Base-by-base conservation (phyloP, 1,284 basidiomycete species). In the Boletellus deceptivus region DNA sequence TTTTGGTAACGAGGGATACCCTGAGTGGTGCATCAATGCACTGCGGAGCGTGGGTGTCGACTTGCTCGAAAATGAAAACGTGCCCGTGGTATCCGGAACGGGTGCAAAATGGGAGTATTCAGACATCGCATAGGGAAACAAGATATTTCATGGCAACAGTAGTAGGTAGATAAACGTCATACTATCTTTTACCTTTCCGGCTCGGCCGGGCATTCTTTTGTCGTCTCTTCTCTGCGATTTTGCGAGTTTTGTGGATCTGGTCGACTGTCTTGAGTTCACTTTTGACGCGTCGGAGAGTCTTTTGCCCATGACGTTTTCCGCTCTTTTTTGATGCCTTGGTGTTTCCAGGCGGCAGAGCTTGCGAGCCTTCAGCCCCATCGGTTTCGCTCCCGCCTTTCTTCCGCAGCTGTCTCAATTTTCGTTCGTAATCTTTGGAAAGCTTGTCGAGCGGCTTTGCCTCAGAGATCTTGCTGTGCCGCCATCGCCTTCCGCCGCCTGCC, bases 1-100 rank as follows among this genome's bases (percentile, higher is more conserved):
- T 65, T 93, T 86, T 64, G 83, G 78, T 16, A 75, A 79, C 51
- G 68, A 71, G 25, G 85, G 83, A 25, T 91, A 91, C 64, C 90
- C 90, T 0, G 80, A 83, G 60, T 92, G 89, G 89, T 89, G 87
- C 59, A 80, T 92, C 4, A 86, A 89, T 63, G 90, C 89, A 17
- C 69, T 91, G 46, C 73, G 75, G 24, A 86, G 82, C 53, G 89
- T 90, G 16, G 86, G 86, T 2, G 86, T 91, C 1, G 87, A 91
- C 67, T 65, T 91, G 46, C 69, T 89, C 14, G 78, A 85, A 52
- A 79, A 74, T 17, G 64, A 68, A 33, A 59, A 75, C 22, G 65
- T 72, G 13, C 74, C 73, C 49, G 64, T 84, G 1, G 71, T 85
- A 31, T 63, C 75, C n/a, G 86, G 87, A 2, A 73, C 72, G 45